Base-by-base conservation (phyloP, 2,329 filamentous ascomycete genomes). In the Alternaria tenuissima region DNA sequence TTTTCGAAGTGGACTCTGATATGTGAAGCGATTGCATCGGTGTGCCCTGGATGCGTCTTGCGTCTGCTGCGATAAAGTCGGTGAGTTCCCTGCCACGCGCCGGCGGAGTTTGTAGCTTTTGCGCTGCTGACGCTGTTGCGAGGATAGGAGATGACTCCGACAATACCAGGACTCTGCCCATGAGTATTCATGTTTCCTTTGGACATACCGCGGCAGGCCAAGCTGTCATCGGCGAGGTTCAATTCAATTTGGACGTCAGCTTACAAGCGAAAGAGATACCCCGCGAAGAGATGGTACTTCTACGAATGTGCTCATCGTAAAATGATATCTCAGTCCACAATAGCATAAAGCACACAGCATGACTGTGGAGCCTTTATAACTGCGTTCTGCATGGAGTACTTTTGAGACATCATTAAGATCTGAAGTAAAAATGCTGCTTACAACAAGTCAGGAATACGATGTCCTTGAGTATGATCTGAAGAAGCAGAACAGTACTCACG, bases 251-350 rank as follows among this genome's bases (percentile, higher is more conserved):
- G 0, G n/a, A 12, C 3, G n/a, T 22, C 39, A 12, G 18, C 12
- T 3, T 0, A 12, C 18, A 7, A 41, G 9, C n/a, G 18, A 22
- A 12, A 22, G 11, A 1, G 18, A 22, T 11, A 41, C 18, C 39
- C 3, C 18, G 38, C 14, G 18, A 39, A 39, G 38, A 39, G 14
- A 20, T 18, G n/a, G n/a, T 39, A 20, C n/a, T 39, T 20, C 4
- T 39, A 20, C n/a, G 5, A 4, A 2, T 20, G 38, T 39, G 38
- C n/a, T 20, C 38, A 11, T 18, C n/a, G 8, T 12, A 38, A 38
- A 0, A 18, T 0, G 7, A 8, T 4, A n/a, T 38, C 0, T 38
- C 16, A 38, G 16, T 0, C 1, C 8, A 6, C 32, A 16, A 7
- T 4, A 16, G 14, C 32, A 36, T 14, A 14, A 39, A 12, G 8